Evolutionary conservation across 1,139 yeast genomes (phyloP), one percentile per base, ranked within the genome.

Genomic region (Taiozyma onychis): DNA sequence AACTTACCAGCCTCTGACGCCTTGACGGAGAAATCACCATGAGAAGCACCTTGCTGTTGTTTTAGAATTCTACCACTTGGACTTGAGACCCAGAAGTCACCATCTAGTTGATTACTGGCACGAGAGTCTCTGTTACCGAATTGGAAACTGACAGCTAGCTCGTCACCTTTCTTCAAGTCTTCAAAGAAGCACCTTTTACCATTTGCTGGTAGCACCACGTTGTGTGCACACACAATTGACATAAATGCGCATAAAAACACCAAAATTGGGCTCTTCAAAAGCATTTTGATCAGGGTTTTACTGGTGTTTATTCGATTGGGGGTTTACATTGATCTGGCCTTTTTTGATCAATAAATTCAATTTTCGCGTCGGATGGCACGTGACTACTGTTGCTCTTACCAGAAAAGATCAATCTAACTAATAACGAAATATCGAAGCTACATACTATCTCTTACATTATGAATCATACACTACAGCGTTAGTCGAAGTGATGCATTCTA

Each of bases 171-270:
- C 66, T 83, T 87, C 71, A 93, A 77, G 52, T 77, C 77, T 67
- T 93, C 99, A 64, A 78, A 88, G 71, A 89, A 93, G 70, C 99
- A 93, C 66, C 87, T 86, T 65, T 85, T 85, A 35, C 96, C 95
- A 63, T 85, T 77, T 27, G 97, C 83, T n/a, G 91, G 88, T 52
- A 90, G 74, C 56, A 88, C 75, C 44, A 88, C 93, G 61, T 88
- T 89, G 69, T 89, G 97, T 1, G 95, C 95, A 9, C 58, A 49
- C 16, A 61, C 71, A 34, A 64, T 34, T 8, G 64, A 50, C 28
- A 24, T 14, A 11, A 39, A 7, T 18, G 28, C 18, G 22, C 43
- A 39, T 22, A 39, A 3, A 13, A 39, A 24, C 16, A 24, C 28
- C 28, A 39, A 16, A 11, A 39, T 22, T 22, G 16, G 13, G 14